A percentile compares a stretch with the other conserved stretches of the same genome.
phyloP scores from a whole-genome alignment of 2,329 filamentous ascomycete species.

The Aspergillus awamori region DNA sequence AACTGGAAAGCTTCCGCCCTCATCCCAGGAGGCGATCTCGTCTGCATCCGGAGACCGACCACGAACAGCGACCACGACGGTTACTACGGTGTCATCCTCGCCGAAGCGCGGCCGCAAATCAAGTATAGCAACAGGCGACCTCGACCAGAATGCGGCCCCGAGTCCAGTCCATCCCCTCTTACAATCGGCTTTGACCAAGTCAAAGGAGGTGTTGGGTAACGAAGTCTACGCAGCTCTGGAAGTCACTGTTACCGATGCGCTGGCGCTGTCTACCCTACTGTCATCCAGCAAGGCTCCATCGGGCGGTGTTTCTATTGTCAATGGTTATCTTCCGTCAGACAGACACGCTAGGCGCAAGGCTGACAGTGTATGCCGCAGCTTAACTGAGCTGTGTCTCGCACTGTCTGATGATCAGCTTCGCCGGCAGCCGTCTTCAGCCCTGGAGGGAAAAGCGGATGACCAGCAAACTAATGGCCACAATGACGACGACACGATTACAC shows the following conservation, averaged over 20 bases:
- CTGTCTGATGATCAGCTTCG: constrained; percentile 64
- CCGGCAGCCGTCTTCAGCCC: constrained; percentile 34
- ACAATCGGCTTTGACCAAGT: constrained; percentile 77
- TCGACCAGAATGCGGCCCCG: constrained; percentile 41
- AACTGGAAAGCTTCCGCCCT: constrained; percentile 82
- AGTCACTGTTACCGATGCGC: constrained; percentile 76
- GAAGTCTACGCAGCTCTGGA: constrained; percentile 81
- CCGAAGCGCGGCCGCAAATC: constrained; percentile 70
- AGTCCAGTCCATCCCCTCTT: constrained; percentile 74
- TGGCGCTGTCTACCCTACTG: constrained; percentile 77
- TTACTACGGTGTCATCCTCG: constrained; percentile 87
- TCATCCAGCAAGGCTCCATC: constrained; percentile 68
- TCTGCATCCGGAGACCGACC: constrained; percentile 78
- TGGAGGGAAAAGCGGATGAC: constrained; percentile 27
- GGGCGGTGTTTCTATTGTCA: constrained; percentile 39
- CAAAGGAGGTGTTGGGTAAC: constrained; percentile 67
- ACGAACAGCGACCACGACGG: constrained; percentile 84
- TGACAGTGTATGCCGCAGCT: constrained; percentile 86
- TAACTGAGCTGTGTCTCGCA: constrained; percentile 90
- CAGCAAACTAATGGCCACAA: constrained; percentile 30
- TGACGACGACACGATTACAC: constrained; percentile 31
- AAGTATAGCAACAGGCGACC: constrained; percentile 42
- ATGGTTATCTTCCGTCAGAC: constrained; percentile 60
- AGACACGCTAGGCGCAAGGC: constrained; percentile 86
- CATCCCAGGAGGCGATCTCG: constrained; percentile 77